Evolutionary conservation across 2,329 filamentous ascomycete species (phyloP).

Genomic region (Botrytis paeoniae): DNA sequence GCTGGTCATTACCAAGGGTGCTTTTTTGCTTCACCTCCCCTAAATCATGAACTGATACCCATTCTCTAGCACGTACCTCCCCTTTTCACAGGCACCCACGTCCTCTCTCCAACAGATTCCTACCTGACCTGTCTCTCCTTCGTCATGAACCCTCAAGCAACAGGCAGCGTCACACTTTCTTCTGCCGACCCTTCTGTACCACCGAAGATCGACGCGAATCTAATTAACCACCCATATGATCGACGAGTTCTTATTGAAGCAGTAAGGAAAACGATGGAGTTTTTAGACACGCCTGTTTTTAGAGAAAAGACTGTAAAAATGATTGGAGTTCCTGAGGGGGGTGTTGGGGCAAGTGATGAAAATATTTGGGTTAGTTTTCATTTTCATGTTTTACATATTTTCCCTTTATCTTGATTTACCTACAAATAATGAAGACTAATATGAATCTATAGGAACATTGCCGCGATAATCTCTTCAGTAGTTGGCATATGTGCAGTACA

Average conservation of each 20-base stretch:
- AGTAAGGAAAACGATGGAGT: slow-evolving; percentile 27
- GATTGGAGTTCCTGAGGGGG: slow-evolving; percentile 7
- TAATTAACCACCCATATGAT: slow-evolving; percentile 57
- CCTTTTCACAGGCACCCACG: slow-evolving; percentile 41
- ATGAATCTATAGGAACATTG: neutral
- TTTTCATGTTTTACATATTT: neutral
- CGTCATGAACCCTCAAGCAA: slow-evolving; percentile 54
- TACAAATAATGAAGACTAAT: neutral
- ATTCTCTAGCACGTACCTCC: slow-evolving; percentile 26
- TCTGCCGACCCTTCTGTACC: slow-evolving; percentile 61
- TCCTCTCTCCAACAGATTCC: slow-evolving; percentile 38
- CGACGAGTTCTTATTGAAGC: slow-evolving; percentile 47
- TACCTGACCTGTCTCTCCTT: slow-evolving; percentile 47
- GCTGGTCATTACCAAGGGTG: neutral
- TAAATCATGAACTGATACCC: neutral
- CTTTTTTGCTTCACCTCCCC: neutral
- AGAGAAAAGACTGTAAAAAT: slow-evolving; percentile 1
- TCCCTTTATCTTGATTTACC: no score
- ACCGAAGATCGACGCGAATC: slow-evolving; percentile 59
- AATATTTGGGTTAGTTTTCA: slow-evolving; percentile 7
- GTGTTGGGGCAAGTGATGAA: neutral
- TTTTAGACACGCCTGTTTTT: neutral
- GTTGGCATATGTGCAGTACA: slow-evolving; percentile 12
- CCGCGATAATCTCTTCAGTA: neutral
- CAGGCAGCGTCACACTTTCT: slow-evolving; percentile 59